Conservation (phyloP, 2,329 filamentous ascomycete genomes). For the Arthrocladium fulminans region DNA sequence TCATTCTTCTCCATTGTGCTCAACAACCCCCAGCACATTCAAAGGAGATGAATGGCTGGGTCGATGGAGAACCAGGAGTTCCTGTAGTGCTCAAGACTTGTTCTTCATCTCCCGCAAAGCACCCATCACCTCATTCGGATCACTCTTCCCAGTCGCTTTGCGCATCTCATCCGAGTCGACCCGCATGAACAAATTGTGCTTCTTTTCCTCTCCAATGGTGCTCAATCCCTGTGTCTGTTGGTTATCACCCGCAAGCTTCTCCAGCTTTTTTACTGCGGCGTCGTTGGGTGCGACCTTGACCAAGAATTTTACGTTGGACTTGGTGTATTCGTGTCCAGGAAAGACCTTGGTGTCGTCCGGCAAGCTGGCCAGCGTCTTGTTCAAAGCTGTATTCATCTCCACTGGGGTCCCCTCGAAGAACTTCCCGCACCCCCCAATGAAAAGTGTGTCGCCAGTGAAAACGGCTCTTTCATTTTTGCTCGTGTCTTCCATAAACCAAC, state of each 20-base stretch:
- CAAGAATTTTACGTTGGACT: conserved; percentile 81
- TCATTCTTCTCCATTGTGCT: background rate
- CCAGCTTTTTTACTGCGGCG: conserved; percentile 66
- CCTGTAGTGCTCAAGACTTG: conserved; percentile 27
- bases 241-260: conserved; percentile 68
- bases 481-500: conserved; percentile 75
- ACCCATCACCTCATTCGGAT: conserved; percentile 75
- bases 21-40: background rate
- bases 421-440: conserved; percentile 86
- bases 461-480: conserved; percentile 57
- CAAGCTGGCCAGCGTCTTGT: conserved; percentile 68
- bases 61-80: background rate
- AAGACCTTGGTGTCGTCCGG: conserved; percentile 90
- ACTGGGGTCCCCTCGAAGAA: conserved; percentile 88
- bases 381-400: conserved; percentile 84
- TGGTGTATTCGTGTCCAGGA: conserved; percentile 97
- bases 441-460: conserved; percentile 93
- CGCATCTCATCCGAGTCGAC: conserved; percentile 70
- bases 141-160: conserved; percentile 69
- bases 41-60: background rate
- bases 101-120: conserved; percentile 82
- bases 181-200: conserved; percentile 93
- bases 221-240: conserved; percentile 89
- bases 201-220: conserved; percentile 93
- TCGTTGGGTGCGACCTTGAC: conserved; percentile 16